Evolutionary conservation across 169 alveolate species (phyloP).

Genomic region (Cystoisospora suis): DNA sequence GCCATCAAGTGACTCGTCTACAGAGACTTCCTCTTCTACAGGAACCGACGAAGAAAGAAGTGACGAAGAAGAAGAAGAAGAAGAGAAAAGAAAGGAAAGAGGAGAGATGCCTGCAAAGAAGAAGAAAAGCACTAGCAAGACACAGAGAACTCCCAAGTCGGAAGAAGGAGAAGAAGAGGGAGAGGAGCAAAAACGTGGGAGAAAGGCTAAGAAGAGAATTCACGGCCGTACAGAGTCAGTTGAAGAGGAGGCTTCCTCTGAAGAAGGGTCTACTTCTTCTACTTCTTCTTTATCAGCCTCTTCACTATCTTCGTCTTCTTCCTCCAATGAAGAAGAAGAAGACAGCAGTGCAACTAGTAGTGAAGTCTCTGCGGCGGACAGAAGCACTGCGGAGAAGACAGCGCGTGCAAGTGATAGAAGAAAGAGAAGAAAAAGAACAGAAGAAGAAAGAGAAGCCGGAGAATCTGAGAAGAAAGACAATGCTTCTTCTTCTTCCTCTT

Average conservation of each 20-base stretch:
- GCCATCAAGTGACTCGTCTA: neutral
- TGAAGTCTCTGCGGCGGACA: neutral
- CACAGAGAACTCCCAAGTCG: neutral
- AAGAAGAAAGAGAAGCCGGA: slow-evolving; percentile 1
- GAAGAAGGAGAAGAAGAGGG: neutral
- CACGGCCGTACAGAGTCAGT: neutral
- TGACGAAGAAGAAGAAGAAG: neutral
- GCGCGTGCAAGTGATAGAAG: neutral
- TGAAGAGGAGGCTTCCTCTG: neutral
- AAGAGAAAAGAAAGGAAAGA: neutral
- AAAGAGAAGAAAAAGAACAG: neutral
- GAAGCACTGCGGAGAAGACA: neutral
- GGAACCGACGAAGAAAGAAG: neutral
- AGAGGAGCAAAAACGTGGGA: neutral
- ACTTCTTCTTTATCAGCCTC: too few relatives aligned
- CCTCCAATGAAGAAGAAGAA: neutral
- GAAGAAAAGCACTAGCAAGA: neutral
- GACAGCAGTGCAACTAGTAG: neutral
- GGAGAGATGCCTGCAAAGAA: neutral
- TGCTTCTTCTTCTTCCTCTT: neutral
- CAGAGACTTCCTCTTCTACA: too few relatives aligned
- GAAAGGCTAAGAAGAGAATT: neutral
- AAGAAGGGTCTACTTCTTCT: too few relatives aligned
- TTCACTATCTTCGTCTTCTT: too few relatives aligned
- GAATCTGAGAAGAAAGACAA: neutral